Conservation (phyloP, 352 stramenopile genomes). For the Pythium coloratum region DNA sequence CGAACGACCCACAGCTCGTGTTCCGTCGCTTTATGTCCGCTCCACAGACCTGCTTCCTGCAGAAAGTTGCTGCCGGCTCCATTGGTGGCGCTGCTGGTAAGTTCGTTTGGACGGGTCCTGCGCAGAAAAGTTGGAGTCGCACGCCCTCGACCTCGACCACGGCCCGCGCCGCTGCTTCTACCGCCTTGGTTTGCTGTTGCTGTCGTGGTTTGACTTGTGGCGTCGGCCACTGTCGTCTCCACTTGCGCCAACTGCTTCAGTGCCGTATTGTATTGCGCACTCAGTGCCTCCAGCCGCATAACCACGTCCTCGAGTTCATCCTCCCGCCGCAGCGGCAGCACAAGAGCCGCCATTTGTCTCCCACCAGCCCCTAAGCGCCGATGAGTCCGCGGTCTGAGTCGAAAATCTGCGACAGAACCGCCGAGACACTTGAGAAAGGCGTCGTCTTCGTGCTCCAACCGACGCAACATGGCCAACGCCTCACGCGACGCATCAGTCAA, state of each 20-base stretch:
- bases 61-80: neutral
- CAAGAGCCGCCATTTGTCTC: neutral
- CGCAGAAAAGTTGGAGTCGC: slow-evolving; percentile 16
- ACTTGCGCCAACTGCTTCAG: neutral
- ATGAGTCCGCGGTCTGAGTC: neutral
- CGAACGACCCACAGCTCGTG: slow-evolving; percentile 1
- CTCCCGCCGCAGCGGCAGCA: neutral
- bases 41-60: slow-evolving; percentile 3
- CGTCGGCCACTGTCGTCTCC: neutral
- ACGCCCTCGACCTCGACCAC: neutral
- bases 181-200: neutral
- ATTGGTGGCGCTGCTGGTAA: neutral
- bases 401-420: slow-evolving; percentile 33
- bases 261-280: slow-evolving; percentile 14
- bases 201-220: neutral
- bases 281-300: slow-evolving; percentile 15
- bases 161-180: neutral
- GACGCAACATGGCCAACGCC: slow-evolving; percentile 49
- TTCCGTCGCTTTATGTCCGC: neutral
- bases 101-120: neutral
- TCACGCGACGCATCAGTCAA: slow-evolving; percentile 36
- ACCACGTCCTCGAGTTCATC: slow-evolving; percentile 12
- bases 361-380: neutral
- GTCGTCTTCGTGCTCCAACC: slow-evolving; percentile 46
- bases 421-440: slow-evolving; percentile 69